Conservation (phyloP, 148 eudicot genomes). For the Dysphania ambrosioides region DNA sequence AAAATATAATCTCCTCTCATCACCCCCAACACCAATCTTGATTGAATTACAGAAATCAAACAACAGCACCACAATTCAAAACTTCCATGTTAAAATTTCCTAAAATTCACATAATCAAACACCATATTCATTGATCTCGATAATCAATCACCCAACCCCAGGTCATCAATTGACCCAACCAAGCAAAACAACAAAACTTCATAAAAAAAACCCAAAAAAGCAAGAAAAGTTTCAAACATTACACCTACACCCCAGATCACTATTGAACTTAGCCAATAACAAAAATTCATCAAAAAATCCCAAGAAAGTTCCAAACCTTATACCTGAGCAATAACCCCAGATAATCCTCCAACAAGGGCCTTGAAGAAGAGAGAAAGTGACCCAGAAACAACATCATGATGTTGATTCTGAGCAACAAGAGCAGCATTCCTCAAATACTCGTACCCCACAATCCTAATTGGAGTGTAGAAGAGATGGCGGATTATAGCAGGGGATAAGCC, state of each 20-base stretch:
- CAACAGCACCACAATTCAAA: background rate
- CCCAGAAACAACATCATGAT: conserved; percentile 1
- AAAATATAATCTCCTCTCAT: background rate
- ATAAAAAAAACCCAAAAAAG: background rate
- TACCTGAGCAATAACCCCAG: conserved; percentile 91
- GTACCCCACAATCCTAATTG: conserved; percentile 68
- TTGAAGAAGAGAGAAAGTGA: conserved; percentile 45
- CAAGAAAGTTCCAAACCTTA: background rate
- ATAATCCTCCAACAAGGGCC: conserved; percentile 67
- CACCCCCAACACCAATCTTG: background rate
- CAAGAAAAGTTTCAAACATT: too few relatives aligned
- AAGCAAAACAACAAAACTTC: background rate
- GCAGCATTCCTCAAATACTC: conserved; percentile 49
- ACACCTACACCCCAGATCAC: background rate
- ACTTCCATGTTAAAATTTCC: background rate
- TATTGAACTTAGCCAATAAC: background rate
- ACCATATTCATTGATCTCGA: background rate
- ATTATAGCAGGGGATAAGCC: conserved; percentile 70
- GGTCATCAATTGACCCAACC: background rate
- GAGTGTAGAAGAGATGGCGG: conserved; percentile 71
- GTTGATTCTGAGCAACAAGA: conserved; percentile 15
- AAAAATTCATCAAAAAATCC: background rate
- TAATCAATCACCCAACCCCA: background rate
- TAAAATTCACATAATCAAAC: background rate
- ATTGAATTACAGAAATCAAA: background rate